Conservation (phyloP, 441 rosid genomes). For the Erysimum pusillum region DNA sequence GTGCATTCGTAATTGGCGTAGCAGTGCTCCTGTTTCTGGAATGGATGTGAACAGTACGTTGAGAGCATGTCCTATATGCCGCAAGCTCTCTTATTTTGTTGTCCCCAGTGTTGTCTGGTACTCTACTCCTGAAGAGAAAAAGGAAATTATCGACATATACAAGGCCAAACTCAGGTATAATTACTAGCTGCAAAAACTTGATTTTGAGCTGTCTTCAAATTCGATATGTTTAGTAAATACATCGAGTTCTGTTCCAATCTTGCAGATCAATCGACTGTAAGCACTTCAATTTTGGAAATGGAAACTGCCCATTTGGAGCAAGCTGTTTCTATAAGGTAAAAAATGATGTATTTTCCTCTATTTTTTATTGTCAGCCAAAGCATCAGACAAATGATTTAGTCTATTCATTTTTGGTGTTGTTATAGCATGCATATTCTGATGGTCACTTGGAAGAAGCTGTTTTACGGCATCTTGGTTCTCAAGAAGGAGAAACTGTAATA, state of each 20-base stretch:
- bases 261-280: slow-evolving; percentile 50
- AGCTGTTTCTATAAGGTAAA: slow-evolving; percentile 51
- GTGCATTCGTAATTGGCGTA: slow-evolving; percentile 97
- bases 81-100: slow-evolving; percentile 60
- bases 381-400: slow-evolving; percentile 24
- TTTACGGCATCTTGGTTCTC: slow-evolving; percentile 75
- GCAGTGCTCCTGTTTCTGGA: slow-evolving; percentile 87
- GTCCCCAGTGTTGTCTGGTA: slow-evolving; percentile 85
- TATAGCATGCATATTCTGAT: slow-evolving; percentile 78
- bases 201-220: neutral
- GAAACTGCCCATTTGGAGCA: slow-evolving; percentile 52
- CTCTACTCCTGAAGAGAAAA: slow-evolving; percentile 65
- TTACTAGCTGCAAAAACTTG: neutral
- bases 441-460: slow-evolving; percentile 79
- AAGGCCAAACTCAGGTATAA: slow-evolving; percentile 85
- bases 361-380: neutral
- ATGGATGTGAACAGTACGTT: slow-evolving; percentile 82
- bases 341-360: neutral
- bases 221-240: slow-evolving; percentile 3
- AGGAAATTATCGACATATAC: slow-evolving; percentile 73
- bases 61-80: slow-evolving; percentile 56
- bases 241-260: slow-evolving; percentile 10
- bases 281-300: slow-evolving; percentile 50
- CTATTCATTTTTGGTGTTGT: slow-evolving; percentile 48
- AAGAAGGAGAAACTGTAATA: slow-evolving; percentile 68